These are phyloP conservation scores for Apium graveolens DNA, from an alignment of 129 eudicot genomes.

Conservation along the genomic window DNA sequence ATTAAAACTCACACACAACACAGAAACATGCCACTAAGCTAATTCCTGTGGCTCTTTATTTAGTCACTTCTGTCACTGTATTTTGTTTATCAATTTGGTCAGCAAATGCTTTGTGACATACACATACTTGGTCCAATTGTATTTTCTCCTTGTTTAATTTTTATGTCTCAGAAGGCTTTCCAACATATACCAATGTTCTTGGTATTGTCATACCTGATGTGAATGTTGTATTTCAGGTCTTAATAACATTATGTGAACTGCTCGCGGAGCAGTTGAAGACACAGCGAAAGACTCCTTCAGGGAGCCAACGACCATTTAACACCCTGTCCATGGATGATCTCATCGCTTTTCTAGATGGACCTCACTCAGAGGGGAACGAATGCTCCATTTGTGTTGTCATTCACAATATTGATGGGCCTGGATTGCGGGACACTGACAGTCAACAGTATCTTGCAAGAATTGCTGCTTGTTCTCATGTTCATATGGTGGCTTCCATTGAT, in stretches of 20 bases:
- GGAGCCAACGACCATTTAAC: conserved; percentile 53
- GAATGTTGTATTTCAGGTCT: conserved; percentile 40
- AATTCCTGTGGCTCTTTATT: no score
- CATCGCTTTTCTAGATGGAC: conserved; percentile 67
- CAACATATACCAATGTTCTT: background rate
- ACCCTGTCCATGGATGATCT: conserved; percentile 71
- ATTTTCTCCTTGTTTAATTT: background rate
- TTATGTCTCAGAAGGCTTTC: background rate
- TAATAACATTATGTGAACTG: conserved; percentile 63
- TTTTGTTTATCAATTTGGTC: background rate
- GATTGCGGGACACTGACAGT: conserved; percentile 74
- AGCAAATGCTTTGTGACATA: background rate
- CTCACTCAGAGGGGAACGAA: conserved; percentile 42
- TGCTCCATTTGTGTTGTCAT: conserved; percentile 53
- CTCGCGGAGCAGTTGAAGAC: conserved; percentile 70
- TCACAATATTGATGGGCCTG: conserved; percentile 96
- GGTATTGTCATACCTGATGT: background rate
- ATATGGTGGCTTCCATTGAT: conserved; percentile 78
- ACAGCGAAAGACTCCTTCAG: conserved; percentile 31
- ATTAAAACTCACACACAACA: background rate
- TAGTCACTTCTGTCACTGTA: background rate
- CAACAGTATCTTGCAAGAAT: conserved; percentile 77
- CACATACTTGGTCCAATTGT: background rate
- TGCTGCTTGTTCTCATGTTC: conserved; percentile 84
- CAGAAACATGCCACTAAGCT: no score